Base-by-base conservation (phyloP, 106 monocot species). In the Vanilla planifolia region DNA sequence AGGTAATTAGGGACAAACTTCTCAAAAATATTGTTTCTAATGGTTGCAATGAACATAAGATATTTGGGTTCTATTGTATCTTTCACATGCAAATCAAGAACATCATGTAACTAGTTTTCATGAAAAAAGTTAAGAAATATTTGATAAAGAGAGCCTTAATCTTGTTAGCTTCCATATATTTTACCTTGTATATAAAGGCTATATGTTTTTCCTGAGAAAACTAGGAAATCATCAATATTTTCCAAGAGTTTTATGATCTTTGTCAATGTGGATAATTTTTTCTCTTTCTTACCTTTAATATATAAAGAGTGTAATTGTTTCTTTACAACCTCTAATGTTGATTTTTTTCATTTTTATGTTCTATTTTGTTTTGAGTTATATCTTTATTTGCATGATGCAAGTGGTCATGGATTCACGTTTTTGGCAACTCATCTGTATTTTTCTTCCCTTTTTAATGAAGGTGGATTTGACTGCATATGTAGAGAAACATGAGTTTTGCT, bases 401-500 rank as follows among this genome's bases (percentile, higher is more conserved):
- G 53, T 16, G 28, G 30, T 53, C 53, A 6, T 53, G 23, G 50
- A 50, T 26, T 25, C 50, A 50, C n/a, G n/a, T 50, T 50, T 50
- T 10, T 50, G 16, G 11, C 25, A 50, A 50, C 24, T 50, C 50
- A 20, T 37, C 40, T 33, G 25, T 24, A 13, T 13, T 62, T n/a
- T 44, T 24, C 19, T 34, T n/a, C n/a, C 24, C 0, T 34, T 69
- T 6, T 1, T 39, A 32, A 72, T 13, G 35, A 48, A 91, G 91
- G 91, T 91, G 50, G 91, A 91, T 70, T 65, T 91, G 71, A 91
- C 91, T 36, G 77, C 85, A 70, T 91, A 91, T 70, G 85, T 86
- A 61, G 91, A 91, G 61, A 91, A 91, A 66, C 91, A 91, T 68
- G 77, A 86, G 33, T 91, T 91, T 67, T 68, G 39, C 62, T 91